Evolutionary conservation across 1,284 basidiomycete genomes (phyloP), one percentile per base, ranked within the genome.

Genomic region (Pyrrhoderma noxium): DNA sequence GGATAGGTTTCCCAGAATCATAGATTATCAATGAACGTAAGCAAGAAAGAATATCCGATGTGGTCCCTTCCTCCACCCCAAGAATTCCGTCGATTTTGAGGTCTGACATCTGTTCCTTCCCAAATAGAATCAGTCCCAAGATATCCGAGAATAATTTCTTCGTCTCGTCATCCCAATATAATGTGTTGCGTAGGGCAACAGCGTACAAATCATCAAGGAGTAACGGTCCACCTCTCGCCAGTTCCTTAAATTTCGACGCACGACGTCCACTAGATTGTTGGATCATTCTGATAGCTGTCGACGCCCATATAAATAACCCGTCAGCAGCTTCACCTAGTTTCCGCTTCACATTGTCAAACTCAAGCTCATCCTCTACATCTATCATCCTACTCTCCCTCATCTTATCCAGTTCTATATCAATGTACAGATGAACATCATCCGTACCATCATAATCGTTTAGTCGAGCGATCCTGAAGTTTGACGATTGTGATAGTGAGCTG

Each of bases 271-370:
- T n/a, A n/a, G n/a, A n/a, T n/a, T n/a, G n/a, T n/a, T 16, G n/a
- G 19, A 45, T 16, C 23, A 45, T 21, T 22, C 60, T 64, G 45
- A 65, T 52, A 22, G 65, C 62, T 1, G n/a, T n/a, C n/a, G n/a
- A n/a, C n/a, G n/a, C n/a, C n/a, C n/a, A n/a, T n/a, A n/a, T n/a
- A n/a, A n/a, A n/a, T n/a, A n/a, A n/a, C n/a, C n/a, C n/a, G n/a
- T n/a, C n/a, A n/a, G n/a, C n/a, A n/a, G n/a, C n/a, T n/a, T n/a
- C n/a, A n/a, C n/a, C n/a, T n/a, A n/a, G n/a, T n/a, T n/a, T n/a
- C n/a, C n/a, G n/a, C n/a, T 62, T 62, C 56, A n/a, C 1, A 31
- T 16, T 1, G 27, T 16, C 43, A 16, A 36, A 22, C 8, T n/a
- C 45, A 31, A 46, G n/a, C n/a, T 31, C 34, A 35, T 36, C n/a